Conservation (phyloP, 2,329 filamentous ascomycete genomes). For the Exophiala xenobiotica region DNA sequence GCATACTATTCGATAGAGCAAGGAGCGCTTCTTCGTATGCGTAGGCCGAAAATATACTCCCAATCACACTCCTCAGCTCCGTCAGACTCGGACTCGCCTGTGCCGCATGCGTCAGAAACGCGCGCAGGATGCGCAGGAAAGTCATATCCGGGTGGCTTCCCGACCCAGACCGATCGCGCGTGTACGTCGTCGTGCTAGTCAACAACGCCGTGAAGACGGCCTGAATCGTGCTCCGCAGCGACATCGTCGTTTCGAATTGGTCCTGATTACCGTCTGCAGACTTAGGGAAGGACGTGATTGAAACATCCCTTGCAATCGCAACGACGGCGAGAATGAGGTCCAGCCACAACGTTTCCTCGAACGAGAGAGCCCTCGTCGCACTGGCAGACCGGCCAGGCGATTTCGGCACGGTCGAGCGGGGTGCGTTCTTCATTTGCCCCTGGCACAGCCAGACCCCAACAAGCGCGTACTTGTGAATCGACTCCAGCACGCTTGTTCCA, state of each 20-base stretch:
- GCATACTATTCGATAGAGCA: constrained; percentile 75
- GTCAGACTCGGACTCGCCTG: constrained; percentile 79
- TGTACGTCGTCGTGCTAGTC: neutral
- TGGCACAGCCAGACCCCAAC: constrained; percentile 97
- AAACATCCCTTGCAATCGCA: constrained; percentile 62
- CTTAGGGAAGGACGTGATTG: constrained; percentile 36
- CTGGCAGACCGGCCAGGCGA: constrained; percentile 49
- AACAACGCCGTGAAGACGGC: neutral
- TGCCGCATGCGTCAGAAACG: constrained; percentile 81
- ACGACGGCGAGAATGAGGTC: constrained; percentile 64
- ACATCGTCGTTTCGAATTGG: constrained; percentile 54
- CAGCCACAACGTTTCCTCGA: constrained; percentile 65
- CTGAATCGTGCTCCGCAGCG: constrained; percentile 78
- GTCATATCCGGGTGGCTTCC: too few species aligned
- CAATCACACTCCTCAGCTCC: constrained; percentile 79
- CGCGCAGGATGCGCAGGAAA: constrained; percentile 84
- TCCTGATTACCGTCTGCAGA: constrained; percentile 12
- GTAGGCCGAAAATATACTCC: constrained; percentile 91
- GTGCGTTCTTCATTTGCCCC: constrained; percentile 61
- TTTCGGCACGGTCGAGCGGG: constrained; percentile 37
- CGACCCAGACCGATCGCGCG: too few species aligned
- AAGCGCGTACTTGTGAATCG: constrained; percentile 83
- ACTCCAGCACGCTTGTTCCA: constrained; percentile 70
- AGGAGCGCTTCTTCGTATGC: constrained; percentile 92
- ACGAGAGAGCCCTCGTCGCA: constrained; percentile 50